Conservation (phyloP, 352 stramenopile genomes). For the Nothophytophthora sp. region DNA sequence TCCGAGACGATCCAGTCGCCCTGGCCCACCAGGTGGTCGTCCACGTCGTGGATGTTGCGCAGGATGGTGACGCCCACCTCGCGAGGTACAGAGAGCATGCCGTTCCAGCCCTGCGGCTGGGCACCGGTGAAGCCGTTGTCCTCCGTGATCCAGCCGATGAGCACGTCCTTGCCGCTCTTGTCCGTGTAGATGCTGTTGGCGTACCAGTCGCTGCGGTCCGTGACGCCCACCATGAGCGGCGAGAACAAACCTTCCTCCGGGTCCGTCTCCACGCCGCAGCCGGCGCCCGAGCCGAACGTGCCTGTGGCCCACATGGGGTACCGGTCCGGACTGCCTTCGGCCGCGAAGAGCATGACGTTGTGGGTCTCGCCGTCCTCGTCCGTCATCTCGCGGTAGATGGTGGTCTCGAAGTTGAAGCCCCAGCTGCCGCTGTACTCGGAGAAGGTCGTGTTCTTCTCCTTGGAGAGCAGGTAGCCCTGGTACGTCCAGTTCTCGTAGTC, state of each 20-base stretch:
- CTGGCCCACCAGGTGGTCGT: conserved; percentile 42
- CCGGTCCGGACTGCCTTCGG: conserved; percentile 42
- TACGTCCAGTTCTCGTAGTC: conserved; percentile 69
- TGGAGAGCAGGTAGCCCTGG: conserved; percentile 57
- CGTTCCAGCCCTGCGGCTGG: conserved; percentile 71
- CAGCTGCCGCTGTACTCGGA: conserved; percentile 56
- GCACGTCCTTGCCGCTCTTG: conserved; percentile 52
- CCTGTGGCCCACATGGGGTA: conserved; percentile 72
- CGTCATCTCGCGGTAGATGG: conserved; percentile 57
- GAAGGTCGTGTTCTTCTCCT: conserved; percentile 67
- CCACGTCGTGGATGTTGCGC: conserved; percentile 48
- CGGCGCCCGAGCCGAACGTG: conserved; percentile 19
- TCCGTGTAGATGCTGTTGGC: conserved; percentile 70
- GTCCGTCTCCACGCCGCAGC: conserved; percentile 20
- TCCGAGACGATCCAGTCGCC: conserved; percentile 65
- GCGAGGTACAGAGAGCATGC: conserved; percentile 59
- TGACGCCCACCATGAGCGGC: conserved; percentile 59
- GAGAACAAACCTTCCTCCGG: conserved; percentile 38
- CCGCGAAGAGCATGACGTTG: conserved; percentile 71
- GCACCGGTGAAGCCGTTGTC: conserved; percentile 43
- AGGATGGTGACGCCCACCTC: conserved; percentile 54
- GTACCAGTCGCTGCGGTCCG: conserved; percentile 70
- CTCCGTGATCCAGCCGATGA: conserved; percentile 69
- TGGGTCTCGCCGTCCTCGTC: conserved; percentile 59
- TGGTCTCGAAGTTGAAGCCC: conserved; percentile 73